phyloP scores from a whole-genome alignment of 225 moss, liverwort and hornwort species.

The Ulota crispa region DNA sequence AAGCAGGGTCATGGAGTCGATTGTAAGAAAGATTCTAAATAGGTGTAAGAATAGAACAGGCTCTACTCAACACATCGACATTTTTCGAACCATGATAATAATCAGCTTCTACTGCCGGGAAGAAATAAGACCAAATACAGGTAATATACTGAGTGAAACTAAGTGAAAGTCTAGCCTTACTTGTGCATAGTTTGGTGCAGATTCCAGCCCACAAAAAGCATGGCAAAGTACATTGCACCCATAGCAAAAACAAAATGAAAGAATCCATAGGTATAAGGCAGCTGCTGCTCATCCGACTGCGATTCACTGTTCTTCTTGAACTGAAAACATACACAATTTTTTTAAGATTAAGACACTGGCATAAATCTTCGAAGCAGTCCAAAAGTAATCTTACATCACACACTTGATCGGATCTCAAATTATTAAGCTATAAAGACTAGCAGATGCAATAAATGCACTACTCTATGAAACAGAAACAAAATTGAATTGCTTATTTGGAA shows the following conservation, averaged over 20 bases:
- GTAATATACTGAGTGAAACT: neutral
- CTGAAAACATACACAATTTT: slow-evolving; percentile 35
- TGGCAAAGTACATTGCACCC: slow-evolving; percentile 97
- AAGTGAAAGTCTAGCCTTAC: slow-evolving; percentile 34
- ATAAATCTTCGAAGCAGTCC: neutral
- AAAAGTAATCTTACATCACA: neutral
- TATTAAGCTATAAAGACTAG: neutral
- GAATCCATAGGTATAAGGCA: slow-evolving; percentile 92
- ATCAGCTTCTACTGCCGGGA: neutral
- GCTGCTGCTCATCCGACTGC: slow-evolving; percentile 40
- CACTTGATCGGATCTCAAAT: neutral
- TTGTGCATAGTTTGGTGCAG: slow-evolving; percentile 90
- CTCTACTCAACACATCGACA: neutral
- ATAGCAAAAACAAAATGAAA: slow-evolving; percentile 96
- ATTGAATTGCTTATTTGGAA: neutral
- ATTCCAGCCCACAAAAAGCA: slow-evolving; percentile 99
- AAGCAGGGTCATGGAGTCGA: neutral
- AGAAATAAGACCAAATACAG: slow-evolving; percentile 1
- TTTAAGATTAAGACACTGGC: slow-evolving; percentile 6
- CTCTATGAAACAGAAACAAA: neutral
- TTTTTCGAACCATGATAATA: neutral
- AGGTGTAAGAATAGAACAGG: neutral
- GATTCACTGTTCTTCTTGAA: slow-evolving; percentile 50
- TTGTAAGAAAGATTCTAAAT: neutral
- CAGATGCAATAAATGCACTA: neutral